A percentile compares a stretch with the other conserved stretches of the same genome.
These are phyloP conservation scores for Xylariaceae sp. DNA, from an alignment of 2,329 filamentous ascomycete species.

Conservation along the genomic window DNA sequence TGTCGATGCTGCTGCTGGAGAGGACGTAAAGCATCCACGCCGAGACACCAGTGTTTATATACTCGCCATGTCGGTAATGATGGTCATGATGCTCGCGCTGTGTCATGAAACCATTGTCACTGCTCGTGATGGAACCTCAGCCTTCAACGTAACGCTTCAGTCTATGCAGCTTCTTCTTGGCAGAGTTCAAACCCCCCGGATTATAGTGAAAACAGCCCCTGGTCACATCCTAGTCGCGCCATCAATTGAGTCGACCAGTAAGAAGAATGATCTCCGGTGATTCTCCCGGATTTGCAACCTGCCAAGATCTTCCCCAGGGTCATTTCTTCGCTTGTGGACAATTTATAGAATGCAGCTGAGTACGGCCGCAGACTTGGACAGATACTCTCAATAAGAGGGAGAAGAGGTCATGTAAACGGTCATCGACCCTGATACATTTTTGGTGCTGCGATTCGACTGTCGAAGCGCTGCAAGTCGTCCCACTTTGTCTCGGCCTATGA, in stretches of 20 bases:
- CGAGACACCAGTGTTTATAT: conserved; percentile 4
- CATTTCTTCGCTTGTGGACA: background rate
- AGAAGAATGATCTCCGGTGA: background rate
- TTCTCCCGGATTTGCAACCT: conserved; percentile 9
- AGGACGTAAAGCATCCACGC: background rate
- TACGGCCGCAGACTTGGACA: no score
- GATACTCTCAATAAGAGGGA: no score
- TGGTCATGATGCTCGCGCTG: background rate
- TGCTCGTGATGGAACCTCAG: background rate
- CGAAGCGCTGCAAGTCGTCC: no score
- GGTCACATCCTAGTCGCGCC: background rate
- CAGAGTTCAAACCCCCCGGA: background rate
- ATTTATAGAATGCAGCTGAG: no score
- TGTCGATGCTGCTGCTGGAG: background rate
- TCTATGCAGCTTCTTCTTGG: background rate
- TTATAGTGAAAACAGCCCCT: background rate
- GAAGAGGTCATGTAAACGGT: no score
- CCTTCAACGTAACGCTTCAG: background rate
- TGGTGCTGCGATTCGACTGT: no score
- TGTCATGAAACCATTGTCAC: background rate
- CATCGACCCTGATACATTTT: no score
- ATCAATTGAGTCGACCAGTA: conserved; percentile 2
- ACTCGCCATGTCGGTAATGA: background rate
- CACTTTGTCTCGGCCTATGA: no score
- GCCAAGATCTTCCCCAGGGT: background rate